Base-by-base conservation (phyloP, 2,329 filamentous ascomycete genomes). In the Claviceps maximensis region DNA sequence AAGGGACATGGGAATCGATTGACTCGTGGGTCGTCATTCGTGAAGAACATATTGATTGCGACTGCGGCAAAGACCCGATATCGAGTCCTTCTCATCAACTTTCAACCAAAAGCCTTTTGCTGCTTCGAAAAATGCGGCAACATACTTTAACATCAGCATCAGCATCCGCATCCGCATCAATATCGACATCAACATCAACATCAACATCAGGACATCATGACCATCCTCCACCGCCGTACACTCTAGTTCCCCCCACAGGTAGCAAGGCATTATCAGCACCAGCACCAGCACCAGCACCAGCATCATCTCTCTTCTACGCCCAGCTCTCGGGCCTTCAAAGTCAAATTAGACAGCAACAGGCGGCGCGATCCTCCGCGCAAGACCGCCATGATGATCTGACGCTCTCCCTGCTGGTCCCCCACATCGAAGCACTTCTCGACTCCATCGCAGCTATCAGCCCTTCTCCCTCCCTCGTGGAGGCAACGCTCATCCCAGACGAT, bases 401-500 rank as follows among this genome's bases (percentile, higher is more conserved):
- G 2, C 57, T 74, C 15, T 62, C 71, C 0, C 61, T 69, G 2
- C 55, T 77, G 2, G 60, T 71, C 0, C 71, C 72, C 3, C 63
- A 67, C 44, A 58, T 78, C 47, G 68, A 73, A 40, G 58, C 61
- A 1, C 71, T 77, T 55, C 57, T 77, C 1, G 62, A 63, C 1
- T 65, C 68, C 15, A 60, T 76, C 27, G 67, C 66, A 1, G 56
- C 59, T 5, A 58, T 65, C 44, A 59, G 67, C 3, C 61, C 59
- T 0, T 59, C 65, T 0, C 67, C 69, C 1, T 56, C 60, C 1
- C 51, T 67, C 0, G 68, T 73, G 1, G 70, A 75, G 49, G 66
- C 77, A 46, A 70, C 68, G 8, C 61, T 79, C 38, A 67, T 78
- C 0, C 75, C 76, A 0, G 69, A 59, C 2, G 59, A 60, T 4